Conservation (phyloP, 75 land plant species). For the Pseudotsuga menziesii region DNA sequence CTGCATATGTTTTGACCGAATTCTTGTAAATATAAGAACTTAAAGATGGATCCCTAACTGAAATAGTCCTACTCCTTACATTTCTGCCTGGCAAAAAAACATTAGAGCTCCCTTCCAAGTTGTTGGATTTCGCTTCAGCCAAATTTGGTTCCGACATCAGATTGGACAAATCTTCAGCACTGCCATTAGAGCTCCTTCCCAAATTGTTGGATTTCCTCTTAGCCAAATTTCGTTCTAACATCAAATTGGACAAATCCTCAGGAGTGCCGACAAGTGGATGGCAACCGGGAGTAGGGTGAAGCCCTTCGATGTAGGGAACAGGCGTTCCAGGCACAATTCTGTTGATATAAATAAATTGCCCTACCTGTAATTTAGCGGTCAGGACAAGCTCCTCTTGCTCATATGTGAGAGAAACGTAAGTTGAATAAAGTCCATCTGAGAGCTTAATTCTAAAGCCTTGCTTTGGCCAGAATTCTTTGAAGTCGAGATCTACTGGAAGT, state of each 20-base stretch:
- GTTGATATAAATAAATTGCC: constrained; percentile 42
- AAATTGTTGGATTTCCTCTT: too few species aligned
- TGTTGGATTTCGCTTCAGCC: background rate
- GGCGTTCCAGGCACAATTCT: constrained; percentile 37
- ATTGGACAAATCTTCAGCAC: constrained; percentile 44
- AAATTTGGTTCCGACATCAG: background rate
- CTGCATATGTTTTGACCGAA: too few species aligned
- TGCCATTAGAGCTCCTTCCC: too few species aligned
- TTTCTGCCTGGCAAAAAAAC: background rate
- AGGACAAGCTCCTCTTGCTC: constrained; percentile 43
- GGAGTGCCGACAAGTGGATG: constrained; percentile 66
- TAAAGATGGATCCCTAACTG: background rate
- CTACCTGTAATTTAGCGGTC: constrained; percentile 42
- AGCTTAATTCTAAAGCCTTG: constrained; percentile 45
- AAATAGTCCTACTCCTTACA: constrained; percentile 6
- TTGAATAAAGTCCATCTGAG: constrained; percentile 41
- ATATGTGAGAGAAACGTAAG: constrained; percentile 35
- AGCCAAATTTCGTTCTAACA: too few species aligned
- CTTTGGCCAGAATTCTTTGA: constrained; percentile 43
- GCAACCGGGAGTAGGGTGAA: constrained; percentile 50
- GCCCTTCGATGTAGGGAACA: constrained; percentile 33
- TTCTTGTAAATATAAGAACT: too few species aligned
- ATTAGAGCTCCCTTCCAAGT: background rate
- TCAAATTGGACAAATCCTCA: too few species aligned
- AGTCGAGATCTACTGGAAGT: constrained; percentile 35